Evolutionary conservation across 768 basidiomycete species (phyloP).

Genomic region (Mycena filopes): DNA sequence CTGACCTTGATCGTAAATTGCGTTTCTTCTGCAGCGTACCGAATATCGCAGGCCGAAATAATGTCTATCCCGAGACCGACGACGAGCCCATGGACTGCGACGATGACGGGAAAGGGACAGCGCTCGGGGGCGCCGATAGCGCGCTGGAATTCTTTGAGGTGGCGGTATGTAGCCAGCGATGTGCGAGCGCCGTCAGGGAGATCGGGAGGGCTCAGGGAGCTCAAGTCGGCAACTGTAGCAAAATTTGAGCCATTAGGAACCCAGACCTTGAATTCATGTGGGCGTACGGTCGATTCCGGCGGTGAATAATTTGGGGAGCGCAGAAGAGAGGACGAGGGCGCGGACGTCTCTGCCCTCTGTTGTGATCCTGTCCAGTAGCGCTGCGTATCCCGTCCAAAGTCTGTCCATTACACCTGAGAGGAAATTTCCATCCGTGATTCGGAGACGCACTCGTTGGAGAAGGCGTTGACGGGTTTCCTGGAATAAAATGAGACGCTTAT

Average conservation of each 20-base stretch:
- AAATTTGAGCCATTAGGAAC: no score
- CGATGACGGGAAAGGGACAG: constrained; percentile 84
- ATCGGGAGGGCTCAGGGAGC: no score
- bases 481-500: not conserved
- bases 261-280: no score
- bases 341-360: constrained; percentile 66
- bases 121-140: constrained; percentile 75
- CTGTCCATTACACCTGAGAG: constrained; percentile 48
- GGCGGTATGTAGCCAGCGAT: constrained; percentile 58
- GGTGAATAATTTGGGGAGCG: constrained; percentile 77
- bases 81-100: constrained; percentile 78
- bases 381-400: constrained; percentile 78
- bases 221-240: constrained; percentile 20
- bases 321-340: constrained; percentile 78
- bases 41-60: constrained; percentile 78
- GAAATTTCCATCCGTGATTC: no score
- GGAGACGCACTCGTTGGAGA: constrained; percentile 55
- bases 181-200: constrained; percentile 63
- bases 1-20: constrained; percentile 84
- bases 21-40: constrained; percentile 72
- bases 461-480: constrained; percentile 77
- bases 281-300: constrained; percentile 85
- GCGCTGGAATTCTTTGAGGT: constrained; percentile 71
- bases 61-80: constrained; percentile 86
- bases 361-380: constrained; percentile 66